phyloP scores from a whole-genome alignment of 176 grass and related monocot species.

The Avena insularis region DNA sequence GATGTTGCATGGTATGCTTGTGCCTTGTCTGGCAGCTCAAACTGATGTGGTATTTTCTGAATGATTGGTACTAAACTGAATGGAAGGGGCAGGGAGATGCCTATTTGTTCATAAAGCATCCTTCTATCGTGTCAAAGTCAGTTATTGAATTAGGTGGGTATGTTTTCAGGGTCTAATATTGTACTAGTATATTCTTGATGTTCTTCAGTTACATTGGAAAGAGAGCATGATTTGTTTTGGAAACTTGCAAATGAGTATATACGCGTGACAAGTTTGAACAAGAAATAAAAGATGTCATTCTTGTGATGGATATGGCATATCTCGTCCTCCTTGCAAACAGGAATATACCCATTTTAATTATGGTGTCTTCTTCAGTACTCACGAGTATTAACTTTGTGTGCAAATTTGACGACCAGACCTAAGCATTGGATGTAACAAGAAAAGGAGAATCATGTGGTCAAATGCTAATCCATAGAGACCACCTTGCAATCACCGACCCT shows the following conservation, averaged over 20 bases:
- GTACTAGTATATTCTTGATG: not conserved
- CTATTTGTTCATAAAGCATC: not conserved
- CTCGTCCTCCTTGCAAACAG: conserved; percentile 6
- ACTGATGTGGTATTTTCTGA: conserved; percentile 16
- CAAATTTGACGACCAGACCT: not conserved
- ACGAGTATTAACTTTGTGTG: not conserved
- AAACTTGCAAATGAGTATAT: conserved; percentile 16
- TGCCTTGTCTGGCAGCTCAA: conserved; percentile 5
- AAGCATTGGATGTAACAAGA: not conserved
- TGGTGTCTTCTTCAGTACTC: not conserved
- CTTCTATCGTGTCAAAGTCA: not conserved
- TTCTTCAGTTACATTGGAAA: not conserved
- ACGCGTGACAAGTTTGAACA: not conserved
- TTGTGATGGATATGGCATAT: not conserved
- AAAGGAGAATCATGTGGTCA: not conserved
- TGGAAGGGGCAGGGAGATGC: not conserved
- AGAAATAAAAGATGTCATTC: not conserved
- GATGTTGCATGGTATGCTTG: not conserved
- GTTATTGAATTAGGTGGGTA: not conserved
- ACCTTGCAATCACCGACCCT: conserved; percentile 18
- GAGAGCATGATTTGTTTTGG: not conserved
- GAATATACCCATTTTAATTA: not conserved
- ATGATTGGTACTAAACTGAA: not conserved
- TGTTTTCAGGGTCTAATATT: not conserved
- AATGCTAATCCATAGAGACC: not conserved